Evolutionary conservation across 1,139 yeast species (phyloP).

Genomic region (Saccharomyces hybrid): DNA sequence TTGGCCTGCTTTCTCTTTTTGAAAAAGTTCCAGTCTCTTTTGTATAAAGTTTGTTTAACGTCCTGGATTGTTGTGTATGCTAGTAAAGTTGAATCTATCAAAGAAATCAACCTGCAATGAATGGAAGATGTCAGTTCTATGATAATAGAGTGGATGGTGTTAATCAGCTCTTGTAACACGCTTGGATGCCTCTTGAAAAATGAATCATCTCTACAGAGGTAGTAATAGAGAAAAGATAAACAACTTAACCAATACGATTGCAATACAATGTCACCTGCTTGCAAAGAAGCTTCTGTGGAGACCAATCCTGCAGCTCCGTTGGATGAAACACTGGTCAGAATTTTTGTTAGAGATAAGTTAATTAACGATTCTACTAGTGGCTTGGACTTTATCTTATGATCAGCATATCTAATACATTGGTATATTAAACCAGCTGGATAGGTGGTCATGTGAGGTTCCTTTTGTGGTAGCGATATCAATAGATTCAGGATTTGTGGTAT

Average conservation of each 20-base stretch:
- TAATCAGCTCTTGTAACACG: constrained; percentile 53
- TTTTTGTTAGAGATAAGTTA: constrained; percentile 53
- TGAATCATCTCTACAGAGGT: constrained; percentile 47
- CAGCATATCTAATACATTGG: constrained; percentile 61
- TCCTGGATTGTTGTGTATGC: constrained; percentile 62
- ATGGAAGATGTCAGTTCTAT: constrained; percentile 60
- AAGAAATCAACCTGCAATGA: constrained; percentile 48
- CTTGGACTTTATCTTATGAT: constrained; percentile 44
- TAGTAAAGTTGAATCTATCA: constrained; percentile 57
- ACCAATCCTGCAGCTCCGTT: constrained; percentile 8
- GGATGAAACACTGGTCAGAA: constrained; percentile 52
- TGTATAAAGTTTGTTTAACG: constrained; percentile 49
- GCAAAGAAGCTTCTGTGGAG: constrained; percentile 25
- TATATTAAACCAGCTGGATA: constrained; percentile 62
- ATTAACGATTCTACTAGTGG: constrained; percentile 52
- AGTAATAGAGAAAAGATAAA: constrained; percentile 59
- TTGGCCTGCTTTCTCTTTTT: constrained; percentile 41
- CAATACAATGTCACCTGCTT: constrained; percentile 53
- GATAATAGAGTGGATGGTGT: constrained; percentile 51
- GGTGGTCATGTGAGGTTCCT: constrained; percentile 46
- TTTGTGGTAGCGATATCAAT: constrained; percentile 42
- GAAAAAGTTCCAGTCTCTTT: constrained; percentile 70
- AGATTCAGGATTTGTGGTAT: constrained; percentile 54
- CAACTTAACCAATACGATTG: constrained; percentile 71
- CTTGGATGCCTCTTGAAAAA: constrained; percentile 49